Evolutionary conservation across 139 green algal species (phyloP), one percentile per base, ranked within the genome.

Genomic region (Auxenochlorella pyrenoidosa): DNA sequence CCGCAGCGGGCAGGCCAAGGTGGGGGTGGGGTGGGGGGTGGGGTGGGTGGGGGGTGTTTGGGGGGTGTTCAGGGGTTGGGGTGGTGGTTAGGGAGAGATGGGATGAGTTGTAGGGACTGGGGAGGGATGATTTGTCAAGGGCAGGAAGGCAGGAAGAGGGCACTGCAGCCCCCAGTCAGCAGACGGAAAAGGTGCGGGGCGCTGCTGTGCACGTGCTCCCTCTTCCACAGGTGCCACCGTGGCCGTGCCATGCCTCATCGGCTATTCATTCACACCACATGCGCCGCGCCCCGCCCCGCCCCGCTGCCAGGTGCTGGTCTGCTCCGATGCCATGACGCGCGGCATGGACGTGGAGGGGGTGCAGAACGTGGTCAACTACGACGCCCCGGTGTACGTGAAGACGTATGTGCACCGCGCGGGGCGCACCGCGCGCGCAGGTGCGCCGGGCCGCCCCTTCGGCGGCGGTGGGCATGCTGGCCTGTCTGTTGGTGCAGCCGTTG

Each of bases 371-470:
- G 82, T 99, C 22, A 98, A 97, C 87, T 99, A 98, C 82, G 96
- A 99, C 76, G 91, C 93, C 0, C 97, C 97, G 15, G 89, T 95
- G 44, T 97, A 98, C 82, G 90, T 94, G 12, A 99, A 99, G 75
- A 96, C 92, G 1, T 96, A 95, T 77, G 87, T 95, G 75, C 93
- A 94, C 86, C 92, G 96, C 5, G 95, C 94, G 0, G 96, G 96
- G 2, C 94, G 96, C 58, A 98, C 96, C 12, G 96, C 96, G 0
- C 90, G 96, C n/a, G 96, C 96, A 21, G 96, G 96, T 22, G 83
- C 32, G 66, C 66, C 32, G 0, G 3, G 54, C 15, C 26, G 63
- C 6, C 32, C 32, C 51, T 15, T 12, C n/a, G n/a, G 47, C 30
- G 77, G 1, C 10, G 8, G 30, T 2, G 77, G 30, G 16, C 13